These are phyloP conservation scores for Hypoxylon fragiforme DNA, from an alignment of 495 filamentous ascomycete genomes.

Conservation along the genomic window DNA sequence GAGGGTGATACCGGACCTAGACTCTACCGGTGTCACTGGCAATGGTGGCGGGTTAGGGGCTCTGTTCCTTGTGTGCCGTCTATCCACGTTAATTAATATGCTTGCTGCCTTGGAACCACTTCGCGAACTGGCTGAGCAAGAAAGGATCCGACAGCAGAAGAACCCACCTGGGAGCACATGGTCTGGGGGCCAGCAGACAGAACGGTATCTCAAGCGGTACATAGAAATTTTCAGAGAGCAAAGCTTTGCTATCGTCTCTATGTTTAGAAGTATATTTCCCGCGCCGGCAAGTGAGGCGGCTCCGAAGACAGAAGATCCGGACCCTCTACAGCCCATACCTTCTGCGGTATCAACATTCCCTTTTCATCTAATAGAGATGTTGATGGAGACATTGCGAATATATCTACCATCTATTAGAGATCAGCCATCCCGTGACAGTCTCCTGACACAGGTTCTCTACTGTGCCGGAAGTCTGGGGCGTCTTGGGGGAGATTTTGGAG, in stretches of 20 bases:
- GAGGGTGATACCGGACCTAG: slow-evolving; percentile 80
- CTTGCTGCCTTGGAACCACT: slow-evolving; percentile 86
- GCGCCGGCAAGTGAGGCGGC: slow-evolving; percentile 41
- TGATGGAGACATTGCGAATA: slow-evolving; percentile 73
- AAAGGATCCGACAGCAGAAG: slow-evolving; percentile 56
- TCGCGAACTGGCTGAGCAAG: slow-evolving; percentile 86
- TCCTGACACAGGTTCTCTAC: slow-evolving; percentile 93
- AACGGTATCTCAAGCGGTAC: slow-evolving; percentile 91
- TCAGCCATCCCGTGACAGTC: slow-evolving; percentile 74
- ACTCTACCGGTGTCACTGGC: slow-evolving; percentile 50
- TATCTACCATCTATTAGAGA: slow-evolving; percentile 88
- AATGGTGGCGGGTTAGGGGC: slow-evolving; percentile 64
- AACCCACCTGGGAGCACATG: slow-evolving; percentile 47
- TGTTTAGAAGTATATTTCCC: slow-evolving; percentile 89
- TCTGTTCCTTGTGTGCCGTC: slow-evolving; percentile 83
- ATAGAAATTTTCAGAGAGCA: slow-evolving; percentile 99
- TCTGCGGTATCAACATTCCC: slow-evolving; percentile 83
- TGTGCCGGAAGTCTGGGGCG: slow-evolving; percentile 92
- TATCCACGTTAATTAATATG: slow-evolving; percentile 76
- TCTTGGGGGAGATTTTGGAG: slow-evolving; percentile 88
- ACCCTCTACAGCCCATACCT: slow-evolving; percentile 70
- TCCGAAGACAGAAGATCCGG: slow-evolving; percentile 38
- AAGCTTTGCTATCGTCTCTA: slow-evolving; percentile 89
- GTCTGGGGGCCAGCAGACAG: slow-evolving; percentile 87
- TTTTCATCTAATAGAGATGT: slow-evolving; percentile 77